phyloP scores from a whole-genome alignment of 805 yeast species.

The Wickerhamiella nectarea region DNA sequence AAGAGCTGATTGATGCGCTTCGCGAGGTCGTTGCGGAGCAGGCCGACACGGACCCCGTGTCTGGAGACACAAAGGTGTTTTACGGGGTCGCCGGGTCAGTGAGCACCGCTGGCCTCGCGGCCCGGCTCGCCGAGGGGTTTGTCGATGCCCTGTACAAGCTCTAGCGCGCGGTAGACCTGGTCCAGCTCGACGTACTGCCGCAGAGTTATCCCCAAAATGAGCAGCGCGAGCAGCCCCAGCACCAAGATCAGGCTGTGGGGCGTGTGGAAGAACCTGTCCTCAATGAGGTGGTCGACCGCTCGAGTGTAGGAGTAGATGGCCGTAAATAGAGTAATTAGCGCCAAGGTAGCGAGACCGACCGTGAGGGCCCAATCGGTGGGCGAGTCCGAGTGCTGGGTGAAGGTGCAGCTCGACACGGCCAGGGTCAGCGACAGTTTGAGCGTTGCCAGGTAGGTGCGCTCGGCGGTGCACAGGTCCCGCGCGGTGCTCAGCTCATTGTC shows the following conservation, averaged over 20 bases:
- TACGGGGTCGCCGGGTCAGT: constrained; percentile 95
- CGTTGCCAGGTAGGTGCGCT: constrained; percentile 5
- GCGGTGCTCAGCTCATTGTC: constrained; percentile 4
- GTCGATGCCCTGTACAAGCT: constrained; percentile 64
- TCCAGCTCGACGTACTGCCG: neutral
- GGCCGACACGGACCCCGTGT: constrained; percentile 19
- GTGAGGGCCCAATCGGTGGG: neutral
- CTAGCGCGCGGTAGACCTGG: neutral
- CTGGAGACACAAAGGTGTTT: constrained; percentile 61
- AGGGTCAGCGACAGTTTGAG: constrained; percentile 2
- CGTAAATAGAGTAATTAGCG: neutral
- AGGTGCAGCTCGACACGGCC: constrained; percentile 3
- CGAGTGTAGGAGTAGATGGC: constrained; percentile 3
- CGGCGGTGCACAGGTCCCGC: constrained; percentile 5
- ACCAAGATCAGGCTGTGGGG: neutral
- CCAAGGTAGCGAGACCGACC: neutral
- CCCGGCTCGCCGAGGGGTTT: constrained; percentile 62
- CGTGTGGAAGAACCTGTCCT: constrained; percentile 1
- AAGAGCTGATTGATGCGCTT: constrained; percentile 43
- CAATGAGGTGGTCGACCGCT: neutral
- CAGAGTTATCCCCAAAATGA: neutral
- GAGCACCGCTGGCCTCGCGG: constrained; percentile 71
- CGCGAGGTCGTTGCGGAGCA: constrained; percentile 33
- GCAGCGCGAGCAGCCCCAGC: neutral
- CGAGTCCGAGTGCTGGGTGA: neutral